phyloP scores from a whole-genome alignment of 352 stramenopile genomes.

The Phytophthora citrophthora region DNA sequence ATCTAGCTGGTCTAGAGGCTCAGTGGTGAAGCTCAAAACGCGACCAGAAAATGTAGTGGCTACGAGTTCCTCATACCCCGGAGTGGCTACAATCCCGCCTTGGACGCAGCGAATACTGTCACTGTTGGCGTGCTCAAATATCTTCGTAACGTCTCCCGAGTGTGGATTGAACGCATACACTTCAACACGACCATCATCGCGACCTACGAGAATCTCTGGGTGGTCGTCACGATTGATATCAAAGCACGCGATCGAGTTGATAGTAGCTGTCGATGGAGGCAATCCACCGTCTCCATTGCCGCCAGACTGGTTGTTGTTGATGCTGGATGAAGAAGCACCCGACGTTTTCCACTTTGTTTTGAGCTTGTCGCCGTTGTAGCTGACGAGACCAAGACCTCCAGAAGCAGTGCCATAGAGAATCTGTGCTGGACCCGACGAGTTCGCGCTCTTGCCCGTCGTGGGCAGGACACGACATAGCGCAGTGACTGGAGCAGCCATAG shows the following conservation, averaged over 20 bases:
- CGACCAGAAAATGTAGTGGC: constrained; percentile 81
- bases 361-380: constrained; percentile 77
- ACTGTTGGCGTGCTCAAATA: constrained; percentile 70
- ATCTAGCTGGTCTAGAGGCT: constrained; percentile 79
- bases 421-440: constrained; percentile 32
- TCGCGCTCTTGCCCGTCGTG: constrained; percentile 21
- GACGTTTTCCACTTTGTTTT: constrained; percentile 75
- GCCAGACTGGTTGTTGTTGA: constrained; percentile 13
- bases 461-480: constrained; percentile 47
- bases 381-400: constrained; percentile 63
- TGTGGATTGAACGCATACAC: constrained; percentile 67
- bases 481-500: constrained; percentile 55
- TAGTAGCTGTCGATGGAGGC: constrained; percentile 38
- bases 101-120: constrained; percentile 84
- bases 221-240: constrained; percentile 86
- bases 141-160: constrained; percentile 55
- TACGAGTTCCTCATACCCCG: constrained; percentile 78
- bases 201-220: constrained; percentile 76
- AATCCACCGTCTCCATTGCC: constrained; percentile 12
- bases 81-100: constrained; percentile 72
- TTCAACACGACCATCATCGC: constrained; percentile 83
- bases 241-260: constrained; percentile 82
- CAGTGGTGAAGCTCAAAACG: constrained; percentile 84
- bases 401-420: constrained; percentile 76
- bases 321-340: constrained; percentile 28